A percentile compares a stretch with the other conserved stretches of the same genome.
Conservation (phyloP, 371 early-diverging fungal genomes). For the Mucor irregularis region DNA sequence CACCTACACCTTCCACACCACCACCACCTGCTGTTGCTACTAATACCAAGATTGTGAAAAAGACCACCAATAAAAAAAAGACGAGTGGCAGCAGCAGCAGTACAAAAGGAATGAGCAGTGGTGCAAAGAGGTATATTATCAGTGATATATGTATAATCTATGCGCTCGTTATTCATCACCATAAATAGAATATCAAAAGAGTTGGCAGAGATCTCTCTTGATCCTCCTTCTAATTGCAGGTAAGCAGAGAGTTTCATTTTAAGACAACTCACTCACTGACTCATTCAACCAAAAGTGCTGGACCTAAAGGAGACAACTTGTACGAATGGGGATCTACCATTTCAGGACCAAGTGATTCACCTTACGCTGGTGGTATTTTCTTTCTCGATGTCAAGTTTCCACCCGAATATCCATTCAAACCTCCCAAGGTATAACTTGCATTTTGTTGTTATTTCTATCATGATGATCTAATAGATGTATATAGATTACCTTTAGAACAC, state of each 20-base stretch:
- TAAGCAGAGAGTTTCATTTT: neutral
- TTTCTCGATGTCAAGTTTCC: conserved; percentile 97
- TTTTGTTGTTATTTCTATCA: too few relatives aligned
- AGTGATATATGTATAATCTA: neutral
- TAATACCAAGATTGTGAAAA: too few relatives aligned
- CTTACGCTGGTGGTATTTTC: conserved; percentile 88
- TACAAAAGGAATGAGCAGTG: conserved; percentile 50
- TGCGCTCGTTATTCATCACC: neutral
- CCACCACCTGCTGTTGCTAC: too few relatives aligned
- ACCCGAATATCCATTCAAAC: conserved; percentile 98
- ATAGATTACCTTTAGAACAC: conserved; percentile 89
- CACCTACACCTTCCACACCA: too few relatives aligned
- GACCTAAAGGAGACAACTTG: conserved; percentile 92
- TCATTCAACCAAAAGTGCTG: conserved; percentile 59
- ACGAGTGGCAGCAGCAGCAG: too few relatives aligned
- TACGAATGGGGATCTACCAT: conserved; percentile 96
- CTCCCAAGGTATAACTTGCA: conserved; percentile 77
- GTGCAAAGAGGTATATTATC: conserved; percentile 57
- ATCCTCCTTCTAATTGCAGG: conserved; percentile 71
- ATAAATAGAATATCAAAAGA: conserved; percentile 88
- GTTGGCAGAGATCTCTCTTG: conserved; percentile 91
- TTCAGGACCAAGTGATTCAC: conserved; percentile 80
- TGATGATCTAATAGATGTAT: too few relatives aligned
- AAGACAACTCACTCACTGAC: neutral
- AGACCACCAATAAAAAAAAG: too few relatives aligned